Base-by-base conservation (phyloP, 768 basidiomycete genomes). In the Trametopsis cervina region DNA sequence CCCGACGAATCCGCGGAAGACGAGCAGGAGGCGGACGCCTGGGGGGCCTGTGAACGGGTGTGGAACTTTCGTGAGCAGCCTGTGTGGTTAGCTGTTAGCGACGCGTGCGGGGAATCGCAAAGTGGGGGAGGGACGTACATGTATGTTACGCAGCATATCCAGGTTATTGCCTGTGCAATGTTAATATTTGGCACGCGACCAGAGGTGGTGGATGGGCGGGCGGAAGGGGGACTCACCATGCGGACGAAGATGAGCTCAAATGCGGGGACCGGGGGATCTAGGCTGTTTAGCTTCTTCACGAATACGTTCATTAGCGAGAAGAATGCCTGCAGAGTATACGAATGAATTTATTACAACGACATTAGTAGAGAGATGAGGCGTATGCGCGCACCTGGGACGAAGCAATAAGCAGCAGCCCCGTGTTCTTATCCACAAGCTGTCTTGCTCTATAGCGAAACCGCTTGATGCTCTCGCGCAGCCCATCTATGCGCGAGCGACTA, bases 1-100 rank as follows among this genome's bases (percentile, higher is more conserved):
- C 77, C 86, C 87, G n/a, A 73, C 65, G 49, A 84, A 63, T 0
- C 86, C 86, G 53, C 88, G 69, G 11, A 72, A 60, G 1, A 73
- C 63, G 3, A 89, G 67, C 6, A 86, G 63, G 4, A 67, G 48
- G 27, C 87, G 71, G 3, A 90, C 77, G 1, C 73, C 84, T 39
- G 80, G 79, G 0, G 88, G 89, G 1, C 87, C 89, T 0, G 83
- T 56, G 23, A 81, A 61, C 0, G 85, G 85, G 57, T 90, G 68
- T 3, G 69, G 71, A 5, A 80, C 67, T 22, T 66, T 67, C 42
- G 58, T 65, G 17, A 62, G 66, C 53, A 54, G 61, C 72, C 67
- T 72, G 54, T 25, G 5, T 26, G 38, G n/a, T n/a, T 4, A 42
- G 22, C 24, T 21, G 38, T 9, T 12, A 29, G 3, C 25, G 15